Base-by-base conservation (phyloP, 495 filamentous ascomycete genomes). In the Rhizodiscina lignyota region DNA sequence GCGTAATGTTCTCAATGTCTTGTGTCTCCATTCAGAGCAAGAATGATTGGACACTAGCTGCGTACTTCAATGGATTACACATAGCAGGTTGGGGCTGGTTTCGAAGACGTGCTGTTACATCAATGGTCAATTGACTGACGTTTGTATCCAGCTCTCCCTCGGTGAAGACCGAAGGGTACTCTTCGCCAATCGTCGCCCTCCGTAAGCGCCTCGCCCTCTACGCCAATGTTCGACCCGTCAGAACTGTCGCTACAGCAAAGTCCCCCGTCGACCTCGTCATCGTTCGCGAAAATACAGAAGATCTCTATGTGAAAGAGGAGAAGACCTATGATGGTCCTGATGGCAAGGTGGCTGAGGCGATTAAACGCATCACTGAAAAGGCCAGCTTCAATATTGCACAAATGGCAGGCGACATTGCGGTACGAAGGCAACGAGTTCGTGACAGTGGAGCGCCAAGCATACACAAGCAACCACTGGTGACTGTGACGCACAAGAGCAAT, bases 291-390 rank as follows among this genome's bases (percentile, higher is more conserved):
- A 97, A 97, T 63, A 97, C 89, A 35, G 89, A 97, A 62, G 89
- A 96, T 51, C 66, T 97, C 18, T 97, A 97, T 67, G 91, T 97
- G 41, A 97, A 97, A 64, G 84, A 96, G 59, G 89, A 97, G 62
- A 66, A 61, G 49, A 94, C 84, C 18, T 70, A 67, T 54, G 70
- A 80, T 16, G 71, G 66, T 30, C 66, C 74, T 37, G 63, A 78
- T 22, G 64, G 83, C 53, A 83, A 82, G 62, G 76, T 94, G 37
- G 91, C 89, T 37, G 85, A 94, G 66, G 89, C 89, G 17, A 91
- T 94, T 62, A 97, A 97, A 65, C 77, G 87, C 42, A 96, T 96
- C 47, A 82, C 81, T 16, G 76, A 91, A 58, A 68, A 65, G 28
- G 91, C 89, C 27, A 80, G 72, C 10, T 68, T 49, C 42, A 73